Base-by-base conservation (phyloP, 1,139 yeast genomes). In the Pneumocystis canis region DNA sequence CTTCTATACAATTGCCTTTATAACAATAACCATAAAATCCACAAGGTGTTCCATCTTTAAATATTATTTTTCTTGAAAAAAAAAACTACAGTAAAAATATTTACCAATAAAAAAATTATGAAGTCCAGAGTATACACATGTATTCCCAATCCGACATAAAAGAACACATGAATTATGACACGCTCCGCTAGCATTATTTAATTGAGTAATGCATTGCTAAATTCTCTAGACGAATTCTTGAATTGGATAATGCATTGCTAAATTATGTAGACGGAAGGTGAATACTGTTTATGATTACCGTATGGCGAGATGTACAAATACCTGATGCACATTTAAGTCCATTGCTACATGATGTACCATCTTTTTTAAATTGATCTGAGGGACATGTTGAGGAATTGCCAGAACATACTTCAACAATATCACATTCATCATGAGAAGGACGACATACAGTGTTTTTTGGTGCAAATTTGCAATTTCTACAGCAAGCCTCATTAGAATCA, bases 21-120 rank as follows among this genome's bases (percentile, higher is more conserved):
- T 65, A 66, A 63, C 77, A 74, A 31, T 60, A 63, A 37, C 77
- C 77, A 5, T 68, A 63, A 28, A 70, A 68, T 32, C 69, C 67
- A 64, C 77, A 75, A 3, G 76, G 75, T 7, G 77, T 75, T 37
- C 77, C 77, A 61, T 74, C 77, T 62, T 74, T 63, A 63, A 73
- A 74, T 67, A 72, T 71, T 66, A 74, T 76, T 39, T 69, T 65
- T 14, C 73, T 67, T 64, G n/a, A 62, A 72, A 67, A 63, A 76
- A 74, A 32, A 69, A 66, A 7, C 40, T 53, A 32, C 2, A 57
- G 25, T 35, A 35, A 35, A 20, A 30, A 57, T 30, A 47, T 25
- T 47, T 47, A 47, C 54, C 54, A 25, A 47, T 47, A 47, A 47
- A 47, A 47, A 25, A 47, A 47, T 25, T 47, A 11, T 47, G 54